Conservation (phyloP, 768 basidiomycete species). For the Panaeolus cyanescens region DNA sequence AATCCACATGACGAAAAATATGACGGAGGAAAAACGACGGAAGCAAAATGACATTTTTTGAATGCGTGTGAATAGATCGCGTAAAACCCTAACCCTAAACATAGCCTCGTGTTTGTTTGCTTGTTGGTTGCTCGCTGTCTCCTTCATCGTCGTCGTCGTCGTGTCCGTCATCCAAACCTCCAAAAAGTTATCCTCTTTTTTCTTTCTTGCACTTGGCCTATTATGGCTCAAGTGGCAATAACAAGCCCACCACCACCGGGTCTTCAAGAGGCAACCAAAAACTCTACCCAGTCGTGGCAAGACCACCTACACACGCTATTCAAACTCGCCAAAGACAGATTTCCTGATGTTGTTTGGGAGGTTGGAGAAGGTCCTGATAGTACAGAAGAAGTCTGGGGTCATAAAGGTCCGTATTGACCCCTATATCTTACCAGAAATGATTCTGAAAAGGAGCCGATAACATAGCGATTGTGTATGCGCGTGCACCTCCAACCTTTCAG, state of each 20-base stretch:
- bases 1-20: too few species aligned
- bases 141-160: conserved; percentile 1
- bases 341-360: conserved; percentile 97
- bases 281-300: conserved; percentile 78
- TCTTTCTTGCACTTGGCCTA: background rate
- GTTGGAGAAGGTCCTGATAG: conserved; percentile 48
- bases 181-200: background rate
- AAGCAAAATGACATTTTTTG: background rate
- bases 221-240: background rate
- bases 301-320: conserved; percentile 78
- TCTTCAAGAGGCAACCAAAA: conserved; percentile 64
- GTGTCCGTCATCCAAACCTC: background rate
- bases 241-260: conserved; percentile 43
- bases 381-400: conserved; percentile 80
- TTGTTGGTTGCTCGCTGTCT: background rate
- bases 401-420: conserved; percentile 72
- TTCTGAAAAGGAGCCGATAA: background rate
- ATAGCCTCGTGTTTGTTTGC: conserved; percentile 8
- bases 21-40: background rate
- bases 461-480: conserved; percentile 86
- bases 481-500: conserved; percentile 92
- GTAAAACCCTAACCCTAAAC: background rate
- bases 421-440: background rate
- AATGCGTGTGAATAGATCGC: background rate
- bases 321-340: conserved; percentile 83